Base-by-base conservation (phyloP, 164 flowering plant genomes). In the Euptelea pleiosperma region DNA sequence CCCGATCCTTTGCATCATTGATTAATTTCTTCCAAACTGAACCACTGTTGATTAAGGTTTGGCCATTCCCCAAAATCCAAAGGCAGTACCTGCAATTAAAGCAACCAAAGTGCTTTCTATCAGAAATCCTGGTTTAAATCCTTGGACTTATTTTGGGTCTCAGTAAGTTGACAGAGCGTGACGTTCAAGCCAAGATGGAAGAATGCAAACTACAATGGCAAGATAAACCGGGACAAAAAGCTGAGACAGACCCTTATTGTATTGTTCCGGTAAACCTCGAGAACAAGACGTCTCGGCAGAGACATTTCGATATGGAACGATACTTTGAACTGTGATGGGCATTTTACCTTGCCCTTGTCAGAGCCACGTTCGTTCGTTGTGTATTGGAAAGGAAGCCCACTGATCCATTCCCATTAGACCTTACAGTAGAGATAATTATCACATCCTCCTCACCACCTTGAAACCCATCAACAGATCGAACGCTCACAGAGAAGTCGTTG, bases 391-490 rank as follows among this genome's bases (percentile, higher is more conserved):
- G 21, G 45, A 52, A 67, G 16, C 61, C 64, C 12, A 54, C 39
- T 15, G 53, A 29, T 30, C 66, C 71, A 16, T 51, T 24, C 3
- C 16, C 15, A 41, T 68, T 62, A 21, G 58, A 63, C 36, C 64
- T 60, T 15, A 74, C 77, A 12, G 74, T 70, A 21, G 79, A 72
- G 3, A 75, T 51, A 16, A 75, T 72, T 16, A 75, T 69, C 0
- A 75, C 44, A 36, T 75, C 76, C 14, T 69, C 71, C 56, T 75
- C 79, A 0, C 79, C 72, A 4, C 82, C 84, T 55, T 79, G 80
- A 52, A 79, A 82, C 3, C 79, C 82, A 65, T 82, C 87, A 46
- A 82, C 57, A 18, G 82, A 58, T 49, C 55, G 62, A 33, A 79
- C 71, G n/a, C 69, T 70, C 29, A 77, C 70, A 2, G 44, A 3